Base-by-base conservation (phyloP, 2,329 filamentous ascomycete species). In the Ascochyta fabae region DNA sequence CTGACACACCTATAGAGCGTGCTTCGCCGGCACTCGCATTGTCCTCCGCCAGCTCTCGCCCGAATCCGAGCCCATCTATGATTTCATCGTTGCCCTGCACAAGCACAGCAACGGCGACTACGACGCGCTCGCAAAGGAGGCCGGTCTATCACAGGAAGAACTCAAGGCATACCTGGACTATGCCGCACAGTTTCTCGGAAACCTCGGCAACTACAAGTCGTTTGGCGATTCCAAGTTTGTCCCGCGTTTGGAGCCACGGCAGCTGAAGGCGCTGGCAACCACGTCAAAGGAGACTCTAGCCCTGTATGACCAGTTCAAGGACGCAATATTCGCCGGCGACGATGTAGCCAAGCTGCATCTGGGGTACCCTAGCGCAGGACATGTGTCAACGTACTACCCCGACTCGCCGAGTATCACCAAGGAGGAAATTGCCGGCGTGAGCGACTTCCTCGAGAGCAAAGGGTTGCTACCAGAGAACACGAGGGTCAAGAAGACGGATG, bases 1-100 rank as follows among this genome's bases (percentile, higher is more conserved):
- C 29, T 65, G 24, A 66, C 29, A 10, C 13, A 26, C 12, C 5
- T 4, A 16, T 40, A 78, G 78, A 53, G 80, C 80, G 24, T 79
- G 77, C 48, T 77, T 79, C 43, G 74, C 79, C 33, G 82, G 82
- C 6, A 80, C 80, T 4, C 74, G 82, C 41, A 78, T 84, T 47
- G 80, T 84, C 43, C 75, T 84, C 26, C 79, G 81, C 36, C 82
- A 84, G 66, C 74, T 81, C 26, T 83, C 80, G 4, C 75, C 78
- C 27, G 82, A 84, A 63, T 79, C 80, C 4, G 81, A 81, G 60
- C 64, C 67, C 35, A 83, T 84, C 51, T 84, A 83, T 61, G 82
- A 85, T 66, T 81, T 84, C 67, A 82, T 84, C 40, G 68, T 84
- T 49, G 74, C 77, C 8, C 69, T 84, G 9, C 78, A 84, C 67